phyloP scores from a whole-genome alignment of 208 protist species.

The Trypanosoma platydactyli region DNA sequence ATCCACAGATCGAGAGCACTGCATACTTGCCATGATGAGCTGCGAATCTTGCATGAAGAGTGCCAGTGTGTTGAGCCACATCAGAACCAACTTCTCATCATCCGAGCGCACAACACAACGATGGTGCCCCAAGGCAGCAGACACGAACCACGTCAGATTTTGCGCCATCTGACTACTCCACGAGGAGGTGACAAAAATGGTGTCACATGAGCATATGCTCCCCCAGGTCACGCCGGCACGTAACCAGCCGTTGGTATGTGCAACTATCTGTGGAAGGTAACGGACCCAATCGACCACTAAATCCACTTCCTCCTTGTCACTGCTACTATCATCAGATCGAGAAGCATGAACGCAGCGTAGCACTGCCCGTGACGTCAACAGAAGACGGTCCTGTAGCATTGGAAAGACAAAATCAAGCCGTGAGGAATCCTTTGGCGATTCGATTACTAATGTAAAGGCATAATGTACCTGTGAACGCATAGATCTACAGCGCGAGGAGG shows the following conservation, averaged over 20 bases:
- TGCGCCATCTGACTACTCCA: background rate
- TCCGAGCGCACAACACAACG: conserved; percentile 6
- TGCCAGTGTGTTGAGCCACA: conserved; percentile 11
- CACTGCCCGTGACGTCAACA: background rate
- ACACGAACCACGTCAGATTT: background rate
- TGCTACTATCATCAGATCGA: background rate
- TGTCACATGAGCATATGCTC: background rate
- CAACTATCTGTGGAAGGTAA: background rate
- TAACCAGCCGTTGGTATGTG: conserved; percentile 8
- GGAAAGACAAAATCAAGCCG: conserved; percentile 9
- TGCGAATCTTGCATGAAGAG: conserved; percentile 8
- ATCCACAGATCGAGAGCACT: background rate
- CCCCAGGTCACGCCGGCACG: conserved; percentile 3
- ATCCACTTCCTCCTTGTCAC: background rate
- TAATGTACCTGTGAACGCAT: background rate
- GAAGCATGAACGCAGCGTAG: background rate
- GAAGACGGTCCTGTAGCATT: background rate
- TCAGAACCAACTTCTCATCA: background rate
- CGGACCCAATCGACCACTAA: background rate
- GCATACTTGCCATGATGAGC: background rate
- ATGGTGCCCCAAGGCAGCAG: conserved; percentile 10
- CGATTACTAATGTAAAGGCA: background rate
- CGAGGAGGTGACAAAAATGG: background rate
- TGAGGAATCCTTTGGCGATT: background rate
- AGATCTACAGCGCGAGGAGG: background rate